Base-by-base conservation (phyloP, 2,329 filamentous ascomycete genomes). In the Calonectria crousiana region DNA sequence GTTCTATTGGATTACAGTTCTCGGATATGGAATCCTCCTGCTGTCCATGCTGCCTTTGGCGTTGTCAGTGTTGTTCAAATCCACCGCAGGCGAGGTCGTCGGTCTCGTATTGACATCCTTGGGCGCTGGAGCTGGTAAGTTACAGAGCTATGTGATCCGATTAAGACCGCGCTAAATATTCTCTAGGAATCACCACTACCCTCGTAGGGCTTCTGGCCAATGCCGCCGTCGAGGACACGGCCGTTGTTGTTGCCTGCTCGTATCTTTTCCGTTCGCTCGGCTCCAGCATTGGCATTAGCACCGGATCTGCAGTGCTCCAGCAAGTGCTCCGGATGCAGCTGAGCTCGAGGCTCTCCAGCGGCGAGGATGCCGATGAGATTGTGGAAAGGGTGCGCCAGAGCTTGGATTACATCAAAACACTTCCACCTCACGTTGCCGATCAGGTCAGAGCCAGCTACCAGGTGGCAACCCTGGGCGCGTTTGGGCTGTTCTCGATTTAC, bases 261-360 rank as follows among this genome's bases (percentile, higher is more conserved):
- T 96, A 96, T 84, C 90, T 96, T 30, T 96, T 96, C 87, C 92
- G 94, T 49, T 93, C 93, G 1, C 87, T 96, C 0, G 95, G 94
- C n/a, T 88, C 94, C n/a, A 93, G 93, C 9, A 86, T 95, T 71
- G 94, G 94, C 14, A 88, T 95, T 70, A 93, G 93, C n/a, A 85
- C 95, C 72, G 90, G 90, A 66, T 92, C 93, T 1, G 94, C 93
- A 1, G 89, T 95, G 10, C 89, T 95, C 58, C 95, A 96, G 81
- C 91, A 94, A 80, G 88, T 89, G 3, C 86, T 96, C 26, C 88
- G 93, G 20, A 85, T 85, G 2, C 86, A 89, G 60, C 86, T 96
- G 5, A 85, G 87, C 2, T 79, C 82, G 1, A 86, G 88, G 3
- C 85, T 95, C 60, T 84, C 87, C 6, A 88, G 88, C 67, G 90